A percentile compares a stretch with the other conserved stretches of the same genome.
Conservation (phyloP, 345 rosid genomes). For the Cardamine chenopodiifolia region DNA sequence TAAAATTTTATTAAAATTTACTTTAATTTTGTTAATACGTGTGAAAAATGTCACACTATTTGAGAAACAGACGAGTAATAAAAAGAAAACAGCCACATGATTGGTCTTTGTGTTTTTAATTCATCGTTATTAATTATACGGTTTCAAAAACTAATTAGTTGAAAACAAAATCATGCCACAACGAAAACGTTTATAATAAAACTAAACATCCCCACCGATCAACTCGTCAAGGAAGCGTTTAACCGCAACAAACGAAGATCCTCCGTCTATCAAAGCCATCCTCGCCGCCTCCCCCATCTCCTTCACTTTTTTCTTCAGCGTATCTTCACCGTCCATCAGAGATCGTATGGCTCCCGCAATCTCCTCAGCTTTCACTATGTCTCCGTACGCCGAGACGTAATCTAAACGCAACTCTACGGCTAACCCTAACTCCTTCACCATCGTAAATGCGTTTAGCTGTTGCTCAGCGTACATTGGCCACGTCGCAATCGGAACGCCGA, state of each 20-base stretch:
- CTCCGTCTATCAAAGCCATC: constrained; percentile 39
- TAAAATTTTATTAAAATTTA: no score
- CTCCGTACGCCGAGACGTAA: constrained; percentile 27
- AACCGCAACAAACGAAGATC: constrained; percentile 46
- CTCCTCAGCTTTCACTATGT: constrained; percentile 47
- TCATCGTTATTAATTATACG: no score
- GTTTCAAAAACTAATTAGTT: no score
- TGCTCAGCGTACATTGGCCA: constrained; percentile 62
- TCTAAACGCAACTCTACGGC: constrained; percentile 49
- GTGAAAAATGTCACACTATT: no score
- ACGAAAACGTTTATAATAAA: neutral
- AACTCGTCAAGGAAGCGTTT: constrained; percentile 40
- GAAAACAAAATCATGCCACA: no score
- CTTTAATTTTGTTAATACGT: no score
- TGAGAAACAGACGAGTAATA: no score
- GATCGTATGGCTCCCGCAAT: constrained; percentile 38
- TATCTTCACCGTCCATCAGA: constrained; percentile 42
- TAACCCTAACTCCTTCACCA: constrained; percentile 52
- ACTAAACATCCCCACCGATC: constrained; percentile 8
- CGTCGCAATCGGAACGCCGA: constrained; percentile 49
- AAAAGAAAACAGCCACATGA: no score
- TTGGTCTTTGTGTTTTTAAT: no score
- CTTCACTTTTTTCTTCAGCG: constrained; percentile 41
- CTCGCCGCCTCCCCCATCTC: constrained; percentile 40
- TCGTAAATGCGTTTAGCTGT: constrained; percentile 54